Percentiles rank a stretch among this genome's conserved stretches.
Evolutionary conservation across 352 stramenopile genomes (phyloP).

Genomic region (Phytophthora podocarpi): DNA sequence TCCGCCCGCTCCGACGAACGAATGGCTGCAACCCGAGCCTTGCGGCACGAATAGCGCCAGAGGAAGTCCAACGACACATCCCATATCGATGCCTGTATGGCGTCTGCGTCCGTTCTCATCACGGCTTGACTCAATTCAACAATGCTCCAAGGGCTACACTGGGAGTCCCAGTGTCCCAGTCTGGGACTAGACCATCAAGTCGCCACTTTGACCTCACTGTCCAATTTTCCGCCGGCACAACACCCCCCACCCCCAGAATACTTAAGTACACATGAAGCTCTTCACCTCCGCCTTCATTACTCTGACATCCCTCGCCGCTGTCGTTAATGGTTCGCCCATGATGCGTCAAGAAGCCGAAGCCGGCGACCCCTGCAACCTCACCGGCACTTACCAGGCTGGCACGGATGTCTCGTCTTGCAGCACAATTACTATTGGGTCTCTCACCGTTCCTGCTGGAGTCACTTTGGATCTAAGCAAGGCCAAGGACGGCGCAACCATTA

Average conservation of each 20-base stretch:
- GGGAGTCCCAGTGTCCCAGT: too few relatives aligned
- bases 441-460: slow-evolving; percentile 35
- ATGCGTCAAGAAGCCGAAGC: slow-evolving; percentile 23
- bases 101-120: background rate
- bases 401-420: slow-evolving; percentile 35
- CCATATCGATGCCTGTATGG: slow-evolving; percentile 3
- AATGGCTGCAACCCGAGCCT: background rate
- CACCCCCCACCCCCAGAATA: too few relatives aligned
- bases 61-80: slow-evolving; percentile 13
- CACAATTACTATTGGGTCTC: slow-evolving; percentile 28
- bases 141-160: too few relatives aligned
- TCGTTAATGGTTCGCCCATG: slow-evolving; percentile 13
- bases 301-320: background rate
- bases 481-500: slow-evolving; percentile 34
- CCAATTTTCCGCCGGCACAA: background rate
- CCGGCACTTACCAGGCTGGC: slow-evolving; percentile 35
- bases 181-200: too few relatives aligned
- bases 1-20: too few relatives aligned
- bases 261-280: slow-evolving; percentile 36
- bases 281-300: slow-evolving; percentile 5
- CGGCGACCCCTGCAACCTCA: slow-evolving; percentile 19
- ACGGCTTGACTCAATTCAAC: slow-evolving; percentile 11
- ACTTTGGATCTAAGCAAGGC: slow-evolving; percentile 38
- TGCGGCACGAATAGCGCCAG: background rate
- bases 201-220: background rate